A percentile compares a stretch with the other conserved stretches of the same genome.
phyloP scores from a whole-genome alignment of 2,329 filamentous ascomycete genomes.

The Monilinia fructigena region DNA sequence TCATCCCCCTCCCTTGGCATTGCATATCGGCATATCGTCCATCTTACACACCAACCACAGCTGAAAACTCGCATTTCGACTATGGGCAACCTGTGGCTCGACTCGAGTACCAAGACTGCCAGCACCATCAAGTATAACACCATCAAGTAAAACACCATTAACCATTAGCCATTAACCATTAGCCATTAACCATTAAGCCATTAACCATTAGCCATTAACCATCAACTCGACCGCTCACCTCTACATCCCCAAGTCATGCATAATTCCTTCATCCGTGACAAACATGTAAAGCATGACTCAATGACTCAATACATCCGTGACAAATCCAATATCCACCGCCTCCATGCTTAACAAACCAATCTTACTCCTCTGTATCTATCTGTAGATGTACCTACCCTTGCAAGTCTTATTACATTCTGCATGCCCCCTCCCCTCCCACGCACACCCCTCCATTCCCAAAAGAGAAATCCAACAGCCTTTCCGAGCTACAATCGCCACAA shows the following conservation, averaged over 20 bases:
- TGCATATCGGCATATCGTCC: neutral
- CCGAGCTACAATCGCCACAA: neutral
- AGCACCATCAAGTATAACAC: neutral
- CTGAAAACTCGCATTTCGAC: neutral
- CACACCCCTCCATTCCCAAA: neutral
- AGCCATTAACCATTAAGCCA: no score
- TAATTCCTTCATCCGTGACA: neutral
- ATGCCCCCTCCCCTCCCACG: neutral
- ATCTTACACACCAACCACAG: neutral
- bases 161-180: no score
- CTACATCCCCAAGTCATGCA: neutral
- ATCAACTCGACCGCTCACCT: neutral
- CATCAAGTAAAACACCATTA: no score
- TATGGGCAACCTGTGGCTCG: neutral
- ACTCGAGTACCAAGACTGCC: constrained; percentile 7
- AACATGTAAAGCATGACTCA: neutral
- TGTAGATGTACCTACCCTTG: neutral
- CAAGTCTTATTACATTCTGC: neutral
- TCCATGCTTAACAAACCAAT: neutral
- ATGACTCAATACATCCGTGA: neutral
- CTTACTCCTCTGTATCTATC: neutral
- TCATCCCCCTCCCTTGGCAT: constrained; percentile 7
- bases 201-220: no score
- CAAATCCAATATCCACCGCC: neutral
- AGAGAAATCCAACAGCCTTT: neutral